phyloP scores from a whole-genome alignment of 2,329 filamentous ascomycete genomes.

The Cladophialophora psammophila region DNA sequence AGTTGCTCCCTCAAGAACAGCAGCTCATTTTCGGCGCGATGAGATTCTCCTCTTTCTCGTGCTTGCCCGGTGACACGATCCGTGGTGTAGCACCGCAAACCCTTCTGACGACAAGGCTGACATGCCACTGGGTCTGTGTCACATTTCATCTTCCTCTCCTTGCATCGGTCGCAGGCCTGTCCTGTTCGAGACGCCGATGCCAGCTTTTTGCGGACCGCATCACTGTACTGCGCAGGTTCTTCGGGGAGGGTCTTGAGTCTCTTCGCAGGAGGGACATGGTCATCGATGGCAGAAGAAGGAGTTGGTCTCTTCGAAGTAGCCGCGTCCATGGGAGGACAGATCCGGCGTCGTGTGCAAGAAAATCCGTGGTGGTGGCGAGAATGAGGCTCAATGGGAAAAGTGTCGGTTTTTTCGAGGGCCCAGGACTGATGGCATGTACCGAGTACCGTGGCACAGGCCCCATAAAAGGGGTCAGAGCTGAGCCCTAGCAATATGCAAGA shows the following conservation, averaged over 20 bases:
- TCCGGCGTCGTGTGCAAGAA: background rate
- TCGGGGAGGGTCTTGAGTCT: constrained; percentile 37
- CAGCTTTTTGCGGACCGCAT: constrained; percentile 59
- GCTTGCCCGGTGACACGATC: constrained; percentile 86
- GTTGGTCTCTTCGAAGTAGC: constrained; percentile 29
- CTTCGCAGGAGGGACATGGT: constrained; percentile 36
- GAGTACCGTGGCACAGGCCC: constrained; percentile 25
- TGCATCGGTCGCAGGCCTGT: constrained; percentile 88
- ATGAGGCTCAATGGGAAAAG: background rate
- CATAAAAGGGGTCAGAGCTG: background rate
- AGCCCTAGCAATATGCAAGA: background rate
- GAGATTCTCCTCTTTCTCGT: constrained; percentile 77
- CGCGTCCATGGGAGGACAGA: constrained; percentile 30
- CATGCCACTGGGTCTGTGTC: constrained; percentile 82
- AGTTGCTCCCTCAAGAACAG: constrained; percentile 71
- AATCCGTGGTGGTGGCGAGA: constrained; percentile 1
- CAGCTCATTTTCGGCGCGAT: constrained; percentile 77
- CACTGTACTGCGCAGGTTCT: constrained; percentile 50
- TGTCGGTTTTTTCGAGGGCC: background rate
- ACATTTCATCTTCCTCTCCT: constrained; percentile 87
- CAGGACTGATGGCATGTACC: constrained; percentile 30
- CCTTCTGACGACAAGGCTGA: constrained; percentile 78
- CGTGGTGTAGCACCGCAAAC: constrained; percentile 81
- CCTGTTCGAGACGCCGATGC: constrained; percentile 69
- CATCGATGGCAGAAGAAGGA: constrained; percentile 25